A percentile compares a stretch with the other conserved stretches of the same genome.
Conservation (phyloP, 768 basidiomycete species). For the Multifurca ochricompacta region DNA sequence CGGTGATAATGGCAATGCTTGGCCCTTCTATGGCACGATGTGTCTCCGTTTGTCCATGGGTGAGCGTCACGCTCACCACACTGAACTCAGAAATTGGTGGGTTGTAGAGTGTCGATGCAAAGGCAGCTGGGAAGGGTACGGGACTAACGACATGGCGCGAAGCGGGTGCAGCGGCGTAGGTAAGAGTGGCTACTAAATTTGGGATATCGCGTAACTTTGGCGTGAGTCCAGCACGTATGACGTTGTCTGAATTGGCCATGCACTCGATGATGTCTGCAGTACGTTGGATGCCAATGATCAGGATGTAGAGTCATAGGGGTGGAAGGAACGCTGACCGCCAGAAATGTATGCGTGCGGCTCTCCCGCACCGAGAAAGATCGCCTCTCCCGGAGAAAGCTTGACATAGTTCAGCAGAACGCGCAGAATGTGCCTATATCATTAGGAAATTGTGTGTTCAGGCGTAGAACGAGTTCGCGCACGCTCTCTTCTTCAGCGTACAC, state of each 20-base stretch:
- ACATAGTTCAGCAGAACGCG: slow-evolving; percentile 85
- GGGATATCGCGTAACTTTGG: slow-evolving; percentile 93
- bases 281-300: background rate
- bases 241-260: slow-evolving; percentile 99
- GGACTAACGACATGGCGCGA: slow-evolving; percentile 66
- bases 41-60: slow-evolving; percentile 36
- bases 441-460: slow-evolving; percentile 69
- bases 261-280: slow-evolving; percentile 89
- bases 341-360: slow-evolving; percentile 96
- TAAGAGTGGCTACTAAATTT: slow-evolving; percentile 81
- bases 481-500: slow-evolving; percentile 37
- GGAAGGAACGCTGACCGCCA: slow-evolving; percentile 54
- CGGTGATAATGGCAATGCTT: slow-evolving; percentile 72
- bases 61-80: slow-evolving; percentile 58
- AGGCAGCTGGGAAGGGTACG: slow-evolving; percentile 32
- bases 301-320: background rate
- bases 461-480: slow-evolving; percentile 54
- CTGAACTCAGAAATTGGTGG: slow-evolving; percentile 94
- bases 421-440: slow-evolving; percentile 93
- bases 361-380: slow-evolving; percentile 91
- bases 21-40: slow-evolving; percentile 73
- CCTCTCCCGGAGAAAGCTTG: slow-evolving; percentile 70
- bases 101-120: slow-evolving; percentile 58
- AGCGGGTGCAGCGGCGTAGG: slow-evolving; percentile 68
- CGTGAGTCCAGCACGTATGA: slow-evolving; percentile 95